These are phyloP conservation scores for Gremmenia infestans DNA, from an alignment of 2,329 filamentous ascomycete species.

Conservation along the genomic window DNA sequence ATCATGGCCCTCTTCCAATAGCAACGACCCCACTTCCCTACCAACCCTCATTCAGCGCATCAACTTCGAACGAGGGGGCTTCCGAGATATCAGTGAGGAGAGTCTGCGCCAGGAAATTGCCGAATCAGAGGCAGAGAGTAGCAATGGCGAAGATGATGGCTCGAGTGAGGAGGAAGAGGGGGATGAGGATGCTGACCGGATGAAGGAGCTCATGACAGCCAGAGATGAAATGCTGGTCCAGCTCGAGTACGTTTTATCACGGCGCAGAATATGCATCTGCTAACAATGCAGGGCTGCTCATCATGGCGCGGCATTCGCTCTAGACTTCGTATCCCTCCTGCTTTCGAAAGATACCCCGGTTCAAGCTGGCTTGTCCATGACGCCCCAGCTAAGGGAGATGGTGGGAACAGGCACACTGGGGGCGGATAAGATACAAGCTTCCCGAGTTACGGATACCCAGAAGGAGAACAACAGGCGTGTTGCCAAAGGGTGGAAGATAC, in stretches of 20 bases:
- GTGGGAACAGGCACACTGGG: constrained; percentile 73
- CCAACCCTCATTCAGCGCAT: constrained; percentile 73
- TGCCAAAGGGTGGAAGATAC: constrained; percentile 68
- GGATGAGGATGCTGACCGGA: constrained; percentile 36
- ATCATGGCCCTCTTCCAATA: constrained; percentile 51
- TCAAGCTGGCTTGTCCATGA: constrained; percentile 65
- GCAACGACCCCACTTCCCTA: constrained; percentile 57
- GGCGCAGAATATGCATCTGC: background rate
- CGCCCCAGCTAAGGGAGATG: constrained; percentile 61
- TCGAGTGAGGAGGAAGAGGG: constrained; percentile 45
- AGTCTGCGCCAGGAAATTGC: constrained; percentile 65
- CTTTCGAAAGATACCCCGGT: constrained; percentile 76
- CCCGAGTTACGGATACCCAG: constrained; percentile 52
- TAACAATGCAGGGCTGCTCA: constrained; percentile 38
- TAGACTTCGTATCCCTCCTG: constrained; percentile 80
- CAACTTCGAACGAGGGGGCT: constrained; percentile 72
- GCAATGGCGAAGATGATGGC: constrained; percentile 36
- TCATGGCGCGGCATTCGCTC: constrained; percentile 61
- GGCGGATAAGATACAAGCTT: constrained; percentile 57
- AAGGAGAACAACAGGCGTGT: constrained; percentile 52
- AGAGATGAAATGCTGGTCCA: constrained; percentile 53
- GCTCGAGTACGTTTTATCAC: constrained; percentile 45
- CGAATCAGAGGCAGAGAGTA: constrained; percentile 37
- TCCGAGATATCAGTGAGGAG: constrained; percentile 73
- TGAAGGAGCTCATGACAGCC: constrained; percentile 37